These are phyloP conservation scores for Pneumocystis canis DNA, from an alignment of 1,139 yeast genomes.

Conservation along the genomic window DNA sequence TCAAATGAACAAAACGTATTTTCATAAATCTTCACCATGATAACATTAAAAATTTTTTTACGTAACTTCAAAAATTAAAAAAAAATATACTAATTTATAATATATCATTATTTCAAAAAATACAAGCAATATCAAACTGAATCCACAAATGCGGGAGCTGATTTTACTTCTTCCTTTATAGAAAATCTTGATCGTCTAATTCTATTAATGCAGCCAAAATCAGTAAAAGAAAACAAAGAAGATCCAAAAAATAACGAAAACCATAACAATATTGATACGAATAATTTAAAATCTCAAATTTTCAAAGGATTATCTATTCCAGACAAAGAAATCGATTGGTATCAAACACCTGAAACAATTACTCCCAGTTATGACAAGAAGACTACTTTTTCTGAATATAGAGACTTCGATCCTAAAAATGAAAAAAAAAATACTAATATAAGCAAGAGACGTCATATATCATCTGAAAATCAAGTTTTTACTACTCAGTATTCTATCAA, in stretches of 20 bases:
- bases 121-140: background rate
- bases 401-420: background rate
- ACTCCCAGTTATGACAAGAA: slow-evolving; percentile 1
- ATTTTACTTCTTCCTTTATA: slow-evolving; percentile 36
- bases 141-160: slow-evolving; percentile 44
- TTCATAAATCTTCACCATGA: background rate
- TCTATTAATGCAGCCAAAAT: slow-evolving; percentile 23
- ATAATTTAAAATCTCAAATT: slow-evolving; percentile 5
- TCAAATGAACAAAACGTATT: background rate
- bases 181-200: slow-evolving; percentile 27
- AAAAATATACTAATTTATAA: background rate
- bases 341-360: background rate
- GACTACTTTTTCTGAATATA: slow-evolving; percentile 9
- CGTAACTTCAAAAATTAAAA: background rate
- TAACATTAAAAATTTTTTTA: background rate
- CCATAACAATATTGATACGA: background rate
- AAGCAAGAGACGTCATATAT: background rate
- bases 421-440: background rate
- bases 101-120: background rate
- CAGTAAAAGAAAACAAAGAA: slow-evolving; percentile 7
- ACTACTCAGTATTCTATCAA: background rate
- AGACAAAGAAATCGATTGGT: slow-evolving; percentile 7
- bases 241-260: background rate
- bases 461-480: slow-evolving; percentile 2
- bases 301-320: slow-evolving; percentile 13